Percentiles rank a stretch among this genome's conserved stretches.
These are phyloP conservation scores for Trichothecium sympodiale DNA, from an alignment of 2,329 filamentous ascomycete species.

Conservation along the genomic window DNA sequence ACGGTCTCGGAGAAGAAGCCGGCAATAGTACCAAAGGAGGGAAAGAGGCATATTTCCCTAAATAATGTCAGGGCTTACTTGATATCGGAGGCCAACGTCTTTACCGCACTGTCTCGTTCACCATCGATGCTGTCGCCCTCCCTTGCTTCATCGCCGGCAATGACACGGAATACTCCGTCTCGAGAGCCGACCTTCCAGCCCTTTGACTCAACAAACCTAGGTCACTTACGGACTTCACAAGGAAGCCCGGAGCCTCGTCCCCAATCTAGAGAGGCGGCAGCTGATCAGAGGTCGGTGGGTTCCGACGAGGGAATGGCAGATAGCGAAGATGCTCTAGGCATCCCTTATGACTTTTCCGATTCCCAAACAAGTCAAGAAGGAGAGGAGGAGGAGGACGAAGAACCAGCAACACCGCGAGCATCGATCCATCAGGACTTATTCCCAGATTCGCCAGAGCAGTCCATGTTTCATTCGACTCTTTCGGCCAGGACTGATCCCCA, in stretches of 20 bases:
- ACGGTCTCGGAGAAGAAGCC: slow-evolving; percentile 19
- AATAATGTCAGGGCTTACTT: slow-evolving; percentile 52
- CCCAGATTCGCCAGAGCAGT: slow-evolving; percentile 13
- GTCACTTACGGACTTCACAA: too few species aligned
- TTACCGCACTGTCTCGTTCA: slow-evolving; percentile 46
- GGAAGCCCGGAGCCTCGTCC: too few species aligned
- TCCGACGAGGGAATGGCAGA: slow-evolving; percentile 23
- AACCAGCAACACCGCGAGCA: slow-evolving; percentile 41
- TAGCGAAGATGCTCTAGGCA: slow-evolving; percentile 45
- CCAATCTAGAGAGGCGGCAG: too few species aligned
- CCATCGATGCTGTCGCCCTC: slow-evolving; percentile 37
- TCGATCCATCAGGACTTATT: slow-evolving; percentile 29
- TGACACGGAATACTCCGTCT: slow-evolving; percentile 24
- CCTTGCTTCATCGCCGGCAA: slow-evolving; percentile 39
- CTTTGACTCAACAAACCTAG: too few species aligned
- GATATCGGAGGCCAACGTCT: slow-evolving; percentile 57
- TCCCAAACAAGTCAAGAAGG: too few species aligned
- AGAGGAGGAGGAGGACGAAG: slow-evolving; percentile 22
- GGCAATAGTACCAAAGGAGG: slow-evolving; percentile 39
- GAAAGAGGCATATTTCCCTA: slow-evolving; percentile 55
- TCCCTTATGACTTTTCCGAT: slow-evolving; percentile 38
- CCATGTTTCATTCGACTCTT: slow-evolving; percentile 17
- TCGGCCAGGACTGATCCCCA: too few species aligned
- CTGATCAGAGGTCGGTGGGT: too few species aligned
- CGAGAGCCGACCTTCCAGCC: slow-evolving; percentile 13